A percentile compares a stretch with the other conserved stretches of the same genome.
Conservation (phyloP, 345 rosid genomes). For the Anastatica hierochuntica region DNA sequence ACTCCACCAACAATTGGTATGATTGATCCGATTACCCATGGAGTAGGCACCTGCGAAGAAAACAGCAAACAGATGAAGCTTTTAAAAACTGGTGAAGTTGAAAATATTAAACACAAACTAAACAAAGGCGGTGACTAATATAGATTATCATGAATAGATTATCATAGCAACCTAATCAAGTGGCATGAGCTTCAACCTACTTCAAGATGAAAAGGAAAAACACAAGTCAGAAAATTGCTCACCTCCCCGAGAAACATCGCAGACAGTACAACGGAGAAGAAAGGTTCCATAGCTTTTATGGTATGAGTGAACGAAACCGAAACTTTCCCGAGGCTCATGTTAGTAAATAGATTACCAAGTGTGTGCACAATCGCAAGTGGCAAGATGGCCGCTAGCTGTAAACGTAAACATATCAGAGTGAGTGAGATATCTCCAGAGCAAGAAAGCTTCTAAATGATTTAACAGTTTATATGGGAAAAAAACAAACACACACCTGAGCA, state of each 20-base stretch:
- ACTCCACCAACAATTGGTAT: slow-evolving; percentile 90
- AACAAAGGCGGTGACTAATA: background rate
- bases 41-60: slow-evolving; percentile 46
- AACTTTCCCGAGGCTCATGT: slow-evolving; percentile 98
- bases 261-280: slow-evolving; percentile 89
- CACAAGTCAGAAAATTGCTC: slow-evolving; percentile 3
- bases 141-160: too few species aligned
- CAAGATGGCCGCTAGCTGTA: slow-evolving; percentile 69
- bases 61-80: background rate
- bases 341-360: slow-evolving; percentile 86
- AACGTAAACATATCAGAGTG: slow-evolving; percentile 4
- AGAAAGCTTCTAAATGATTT: background rate
- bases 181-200: background rate
- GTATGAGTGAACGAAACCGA: slow-evolving; percentile 99
- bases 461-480: background rate
- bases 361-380: slow-evolving; percentile 88
- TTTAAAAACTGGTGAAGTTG: background rate
- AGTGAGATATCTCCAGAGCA: too few species aligned
- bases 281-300: slow-evolving; percentile 98
- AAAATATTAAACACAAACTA: background rate
- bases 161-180: background rate
- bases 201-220: background rate
- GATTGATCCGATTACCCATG: slow-evolving; percentile 75
- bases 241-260: slow-evolving; percentile 97
- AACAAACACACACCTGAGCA: slow-evolving; percentile 36